phyloP scores from a whole-genome alignment of 2,329 filamentous ascomycete species.

The Zasmidium citrigriseum region DNA sequence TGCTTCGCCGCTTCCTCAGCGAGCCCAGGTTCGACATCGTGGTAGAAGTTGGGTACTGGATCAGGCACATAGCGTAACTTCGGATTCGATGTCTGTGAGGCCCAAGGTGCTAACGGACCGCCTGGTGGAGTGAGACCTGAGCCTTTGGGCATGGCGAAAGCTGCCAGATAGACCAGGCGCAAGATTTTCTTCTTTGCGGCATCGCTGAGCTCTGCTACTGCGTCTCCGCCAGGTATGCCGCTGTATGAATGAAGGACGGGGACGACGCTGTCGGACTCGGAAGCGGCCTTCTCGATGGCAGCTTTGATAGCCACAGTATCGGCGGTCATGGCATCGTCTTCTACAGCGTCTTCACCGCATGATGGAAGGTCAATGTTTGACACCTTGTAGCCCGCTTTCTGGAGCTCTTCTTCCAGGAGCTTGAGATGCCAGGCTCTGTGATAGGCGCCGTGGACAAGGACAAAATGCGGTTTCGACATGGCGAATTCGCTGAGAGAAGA shows the following conservation, averaged over 20 bases:
- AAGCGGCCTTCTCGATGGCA: slow-evolving; percentile 19
- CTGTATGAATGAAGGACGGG: slow-evolving; percentile 24
- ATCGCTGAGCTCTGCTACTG: slow-evolving; percentile 15
- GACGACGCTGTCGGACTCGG: slow-evolving; percentile 16
- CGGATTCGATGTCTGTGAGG: background rate
- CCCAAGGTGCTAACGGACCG: slow-evolving; percentile 14
- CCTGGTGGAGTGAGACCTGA: background rate
- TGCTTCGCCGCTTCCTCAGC: slow-evolving; percentile 17
- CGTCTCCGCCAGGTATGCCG: slow-evolving; percentile 23
- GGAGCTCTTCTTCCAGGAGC: slow-evolving; percentile 11
- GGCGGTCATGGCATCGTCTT: slow-evolving; percentile 7
- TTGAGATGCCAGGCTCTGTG: slow-evolving; percentile 21
- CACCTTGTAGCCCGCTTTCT: slow-evolving; percentile 15
- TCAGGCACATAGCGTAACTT: slow-evolving; percentile 11
- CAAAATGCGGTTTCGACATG: slow-evolving; percentile 23
- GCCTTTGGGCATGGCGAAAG: slow-evolving; percentile 18
- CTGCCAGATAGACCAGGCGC: slow-evolving; percentile 18
- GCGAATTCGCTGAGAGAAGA: background rate
- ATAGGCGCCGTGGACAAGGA: slow-evolving; percentile 23
- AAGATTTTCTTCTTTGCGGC: slow-evolving; percentile 14
- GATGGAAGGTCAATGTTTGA: slow-evolving; percentile 20
- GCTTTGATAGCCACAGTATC: slow-evolving; percentile 19
- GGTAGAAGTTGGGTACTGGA: slow-evolving; percentile 19
- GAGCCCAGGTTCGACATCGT: slow-evolving; percentile 16
- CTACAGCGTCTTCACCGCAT: slow-evolving; percentile 1